Evolutionary conservation across 805 yeast species (phyloP).

Genomic region (Grigorovia humatica): DNA sequence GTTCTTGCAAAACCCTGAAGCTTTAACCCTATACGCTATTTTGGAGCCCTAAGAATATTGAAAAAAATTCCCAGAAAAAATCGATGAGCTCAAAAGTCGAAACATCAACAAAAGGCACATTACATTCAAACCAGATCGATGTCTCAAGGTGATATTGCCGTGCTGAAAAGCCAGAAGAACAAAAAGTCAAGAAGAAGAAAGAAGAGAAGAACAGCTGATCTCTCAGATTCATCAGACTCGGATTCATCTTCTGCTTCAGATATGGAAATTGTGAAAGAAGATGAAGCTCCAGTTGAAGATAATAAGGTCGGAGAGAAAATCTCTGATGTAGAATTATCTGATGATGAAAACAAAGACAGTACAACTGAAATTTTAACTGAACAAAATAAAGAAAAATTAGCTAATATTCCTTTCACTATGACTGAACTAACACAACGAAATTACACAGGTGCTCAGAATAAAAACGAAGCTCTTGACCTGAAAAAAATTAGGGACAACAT

Average conservation of each 20-base stretch:
- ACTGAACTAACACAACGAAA: slow-evolving; percentile 27
- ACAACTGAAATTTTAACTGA: slow-evolving; percentile 12
- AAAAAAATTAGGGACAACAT: slow-evolving; percentile 23
- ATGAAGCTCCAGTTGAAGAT: slow-evolving; percentile 8
- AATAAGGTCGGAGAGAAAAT: slow-evolving; percentile 7
- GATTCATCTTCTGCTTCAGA: slow-evolving; percentile 30
- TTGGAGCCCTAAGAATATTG: background rate
- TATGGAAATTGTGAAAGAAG: slow-evolving; percentile 13
- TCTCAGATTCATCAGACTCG: slow-evolving; percentile 44
- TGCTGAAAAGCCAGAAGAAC: slow-evolving; percentile 10
- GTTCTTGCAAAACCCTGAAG: background rate
- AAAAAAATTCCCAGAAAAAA: background rate
- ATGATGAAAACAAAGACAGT: slow-evolving; percentile 6
- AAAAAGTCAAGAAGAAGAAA: slow-evolving; percentile 47
- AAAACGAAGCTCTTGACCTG: slow-evolving; percentile 19
- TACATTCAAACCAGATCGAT: slow-evolving; percentile 4
- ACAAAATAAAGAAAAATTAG: slow-evolving; percentile 14
- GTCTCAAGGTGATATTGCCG: slow-evolving; percentile 17
- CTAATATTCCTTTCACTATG: slow-evolving; percentile 25
- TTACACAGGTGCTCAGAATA: background rate
- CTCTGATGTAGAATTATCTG: slow-evolving; percentile 28
- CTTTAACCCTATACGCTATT: background rate
- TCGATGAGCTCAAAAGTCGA: background rate
- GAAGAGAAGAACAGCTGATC: slow-evolving; percentile 77
- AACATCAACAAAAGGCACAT: too few species aligned